Base-by-base conservation (phyloP, 192 early-diverging fungal species). In the Coemansia guatemalensis region DNA sequence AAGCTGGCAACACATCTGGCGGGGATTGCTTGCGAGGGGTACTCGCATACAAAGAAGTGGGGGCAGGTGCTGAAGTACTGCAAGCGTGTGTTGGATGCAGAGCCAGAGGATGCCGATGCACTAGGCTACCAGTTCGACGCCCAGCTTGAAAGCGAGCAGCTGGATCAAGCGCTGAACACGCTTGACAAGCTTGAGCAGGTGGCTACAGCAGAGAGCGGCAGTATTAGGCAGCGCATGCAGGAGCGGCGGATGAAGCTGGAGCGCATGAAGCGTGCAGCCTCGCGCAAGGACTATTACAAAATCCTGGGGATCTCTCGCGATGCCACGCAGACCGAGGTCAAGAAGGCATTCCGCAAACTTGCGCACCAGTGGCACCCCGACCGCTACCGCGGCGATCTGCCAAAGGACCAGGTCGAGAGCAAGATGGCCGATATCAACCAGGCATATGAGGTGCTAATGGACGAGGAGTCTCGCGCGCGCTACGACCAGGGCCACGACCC, bases 361-460 rank as follows among this genome's bases (percentile, higher is more conserved):
- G 94, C 92, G 18, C 86, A 95, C 67, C 79, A 89, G 71, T 95
- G 90, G 89, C 91, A 93, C 58, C 91, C 91, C 22, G 91, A 93
- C 62, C 88, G 84, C 17, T 89, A 92, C 59, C 72, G 65, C 17
- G 95, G 93, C 27, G 93, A 95, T 29, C 64, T 93, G 71, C 53
- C 77, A 8, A 81, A 85, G 55, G 93, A 95, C 8, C 67, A 88
- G 55, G 95, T 93, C 11, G 85, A 89, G 57, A 85, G 82, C 68
- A 95, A 93, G 84, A 97, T 97, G 94, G 85, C 89, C 18, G 89
- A 91, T 20, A 90, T 99, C 62, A 97, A 99, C 66, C 85, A 89
- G 67, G 95, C 97, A 3, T 93, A 96, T 74, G 91, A 95, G 84
- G 88, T 95, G 2, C 78, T 92, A 69, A 86, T 71, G 62, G 78